These are phyloP conservation scores for Ceratobasidium papillatum DNA, from an alignment of 1,284 basidiomycete species.

Conservation along the genomic window DNA sequence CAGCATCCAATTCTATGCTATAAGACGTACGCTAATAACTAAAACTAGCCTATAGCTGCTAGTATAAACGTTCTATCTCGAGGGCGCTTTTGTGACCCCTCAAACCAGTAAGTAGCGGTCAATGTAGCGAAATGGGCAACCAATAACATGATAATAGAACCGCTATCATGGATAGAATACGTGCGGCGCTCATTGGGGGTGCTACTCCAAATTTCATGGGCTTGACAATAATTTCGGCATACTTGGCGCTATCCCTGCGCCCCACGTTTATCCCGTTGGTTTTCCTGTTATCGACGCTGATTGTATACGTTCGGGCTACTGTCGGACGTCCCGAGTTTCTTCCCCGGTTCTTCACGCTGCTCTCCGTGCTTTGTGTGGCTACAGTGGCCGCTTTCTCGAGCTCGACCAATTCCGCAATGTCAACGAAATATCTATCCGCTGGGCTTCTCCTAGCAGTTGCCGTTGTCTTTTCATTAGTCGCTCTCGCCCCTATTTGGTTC, in stretches of 20 bases:
- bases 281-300: conserved; percentile 14
- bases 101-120: too few relatives aligned
- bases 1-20: too few relatives aligned
- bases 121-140: too few relatives aligned
- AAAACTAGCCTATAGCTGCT: too few relatives aligned
- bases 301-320: conserved; percentile 12
- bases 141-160: neutral
- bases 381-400: conserved; percentile 28
- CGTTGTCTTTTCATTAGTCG: conserved; percentile 1
- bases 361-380: conserved; percentile 33
- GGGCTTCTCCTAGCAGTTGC: conserved; percentile 57
- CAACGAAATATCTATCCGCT: conserved; percentile 52
- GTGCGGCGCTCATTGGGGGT: neutral
- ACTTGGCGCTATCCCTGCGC: conserved; percentile 33
- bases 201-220: conserved; percentile 21
- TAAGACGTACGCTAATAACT: too few relatives aligned
- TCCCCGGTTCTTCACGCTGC: conserved; percentile 17
- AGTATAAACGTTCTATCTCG: too few relatives aligned
- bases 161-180: neutral
- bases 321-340: neutral
- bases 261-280: conserved; percentile 36
- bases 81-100: too few relatives aligned
- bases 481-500: conserved; percentile 28
- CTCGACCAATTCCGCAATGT: conserved; percentile 47
- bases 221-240: neutral